Evolutionary conservation across 768 basidiomycete species (phyloP).

Genomic region (Hericium alpestre): DNA sequence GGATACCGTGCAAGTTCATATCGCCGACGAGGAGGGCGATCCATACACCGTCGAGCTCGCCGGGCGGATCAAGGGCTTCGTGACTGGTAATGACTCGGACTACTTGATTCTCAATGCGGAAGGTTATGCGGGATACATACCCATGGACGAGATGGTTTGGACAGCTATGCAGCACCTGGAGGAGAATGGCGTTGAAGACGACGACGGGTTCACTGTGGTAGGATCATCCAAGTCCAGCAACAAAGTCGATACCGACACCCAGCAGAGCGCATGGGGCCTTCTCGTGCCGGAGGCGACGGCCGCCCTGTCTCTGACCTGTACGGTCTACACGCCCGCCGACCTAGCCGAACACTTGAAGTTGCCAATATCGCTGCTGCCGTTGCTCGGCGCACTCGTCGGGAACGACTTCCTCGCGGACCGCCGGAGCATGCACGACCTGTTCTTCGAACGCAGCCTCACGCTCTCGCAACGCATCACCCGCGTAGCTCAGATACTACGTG

Average conservation of each 20-base stretch:
- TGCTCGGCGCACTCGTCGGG: constrained; percentile 69
- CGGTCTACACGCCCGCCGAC: constrained; percentile 47
- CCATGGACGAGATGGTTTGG: constrained; percentile 73
- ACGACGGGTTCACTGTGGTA: constrained; percentile 52
- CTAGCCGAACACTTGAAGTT: constrained; percentile 60
- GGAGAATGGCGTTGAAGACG: constrained; percentile 23
- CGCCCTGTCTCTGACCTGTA: constrained; percentile 40
- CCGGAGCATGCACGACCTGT: constrained; percentile 38
- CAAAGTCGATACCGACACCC: constrained; percentile 18
- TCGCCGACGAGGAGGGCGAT: constrained; percentile 76
- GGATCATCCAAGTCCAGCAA: constrained; percentile 41
- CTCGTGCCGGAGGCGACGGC: constrained; percentile 39
- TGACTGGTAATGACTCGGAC: constrained; percentile 74
- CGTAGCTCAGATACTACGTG: constrained; percentile 46
- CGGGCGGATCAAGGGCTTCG: constrained; percentile 60
- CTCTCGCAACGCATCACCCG: constrained; percentile 55
- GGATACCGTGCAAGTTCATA: constrained; percentile 41
- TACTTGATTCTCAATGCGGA: constrained; percentile 70
- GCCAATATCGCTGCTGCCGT: constrained; percentile 61
- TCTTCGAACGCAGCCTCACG: constrained; percentile 55
- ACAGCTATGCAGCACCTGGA: constrained; percentile 16
- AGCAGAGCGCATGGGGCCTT: constrained; percentile 21
- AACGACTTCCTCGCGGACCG: constrained; percentile 60
- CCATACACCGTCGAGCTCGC: constrained; percentile 80
- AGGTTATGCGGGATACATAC: constrained; percentile 69